Base-by-base conservation (phyloP, 2,329 filamentous ascomycete species). In the Alternaria postmessia region DNA sequence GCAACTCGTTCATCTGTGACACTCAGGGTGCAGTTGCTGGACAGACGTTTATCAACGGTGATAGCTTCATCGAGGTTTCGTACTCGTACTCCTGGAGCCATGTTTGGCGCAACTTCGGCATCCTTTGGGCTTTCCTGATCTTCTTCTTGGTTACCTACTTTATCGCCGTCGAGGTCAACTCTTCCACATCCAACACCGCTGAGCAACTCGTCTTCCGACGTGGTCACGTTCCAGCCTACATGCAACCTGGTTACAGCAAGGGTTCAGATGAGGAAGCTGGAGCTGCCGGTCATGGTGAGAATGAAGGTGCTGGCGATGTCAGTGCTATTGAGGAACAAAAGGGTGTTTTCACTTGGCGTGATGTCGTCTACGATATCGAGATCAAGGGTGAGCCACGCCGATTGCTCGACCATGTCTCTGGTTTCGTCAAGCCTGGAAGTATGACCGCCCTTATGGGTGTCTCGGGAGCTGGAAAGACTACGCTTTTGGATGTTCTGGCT, bases 71-170 rank as follows among this genome's bases (percentile, higher is more conserved):
- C 8, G 57, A 58, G 11, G 57, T 69, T 1, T 64, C 70, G 3
- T 79, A 75, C 57, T 36, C 64, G 4, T 82, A 82, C 65, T 68
- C 66, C 14, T 82, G 80, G 67, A 78, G 74, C 26, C 79, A 82
- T 48, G 75, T 79, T 20, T 86, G 84, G 84, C 71, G 89, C 9
- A 92, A 92, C 70, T 84, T 91, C 59, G 63, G 63, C 1, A 90
- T 93, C 56, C 74, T 92, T 2, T 72, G 89, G 16, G 89, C 76
- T 0, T 91, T 92, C 75, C 77, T 89, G 52, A 66, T 91, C 30
- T 86, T 84, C 54, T 91, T 92, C 79, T 85, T 89, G 78, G 59
- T 77, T 3, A 66, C 89, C 1, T 91, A 93, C 77, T 85, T 92
- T 51, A 46, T 86, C 16, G 86, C 86, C 0, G 84, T 85, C 0